phyloP scores from a whole-genome alignment of 768 basidiomycete species.

The Tulasnella sp. region DNA sequence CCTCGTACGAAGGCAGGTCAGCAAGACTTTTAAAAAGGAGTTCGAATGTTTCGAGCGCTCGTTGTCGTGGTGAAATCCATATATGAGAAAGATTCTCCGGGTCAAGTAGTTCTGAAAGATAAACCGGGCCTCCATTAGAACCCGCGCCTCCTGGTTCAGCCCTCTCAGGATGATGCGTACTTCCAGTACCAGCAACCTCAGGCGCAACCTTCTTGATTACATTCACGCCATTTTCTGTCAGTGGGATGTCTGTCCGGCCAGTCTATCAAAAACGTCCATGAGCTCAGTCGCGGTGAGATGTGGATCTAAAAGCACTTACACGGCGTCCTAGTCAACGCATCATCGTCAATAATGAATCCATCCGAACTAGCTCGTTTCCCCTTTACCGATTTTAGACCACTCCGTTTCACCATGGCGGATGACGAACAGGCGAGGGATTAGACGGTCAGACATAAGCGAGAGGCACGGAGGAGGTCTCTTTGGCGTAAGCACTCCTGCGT shows the following conservation, averaged over 20 bases:
- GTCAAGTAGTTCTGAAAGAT: slow-evolving; percentile 68
- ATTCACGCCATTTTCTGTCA: slow-evolving; percentile 74
- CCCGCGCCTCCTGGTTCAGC: neutral
- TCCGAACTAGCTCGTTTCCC: slow-evolving; percentile 37
- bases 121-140: neutral
- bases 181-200: slow-evolving; percentile 72
- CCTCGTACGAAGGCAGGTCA: slow-evolving; percentile 54
- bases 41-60: slow-evolving; percentile 86
- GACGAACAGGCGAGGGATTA: slow-evolving; percentile 75
- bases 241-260: slow-evolving; percentile 82
- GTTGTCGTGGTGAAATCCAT: slow-evolving; percentile 82
- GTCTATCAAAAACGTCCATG: slow-evolving; percentile 57
- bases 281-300: neutral
- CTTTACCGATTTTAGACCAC: slow-evolving; percentile 79
- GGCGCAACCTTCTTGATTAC: slow-evolving; percentile 67
- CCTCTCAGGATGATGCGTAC: slow-evolving; percentile 52
- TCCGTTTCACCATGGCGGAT: slow-evolving; percentile 92
- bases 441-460: slow-evolving; percentile 42
- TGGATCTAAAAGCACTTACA: slow-evolving; percentile 31
- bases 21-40: slow-evolving; percentile 65
- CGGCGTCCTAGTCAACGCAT: slow-evolving; percentile 38
- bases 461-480: neutral
- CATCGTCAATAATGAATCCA: slow-evolving; percentile 13
- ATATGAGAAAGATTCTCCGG: slow-evolving; percentile 74
- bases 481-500: neutral